phyloP scores from a whole-genome alignment of 768 basidiomycete species.

The Lyophyllum atratum region DNA sequence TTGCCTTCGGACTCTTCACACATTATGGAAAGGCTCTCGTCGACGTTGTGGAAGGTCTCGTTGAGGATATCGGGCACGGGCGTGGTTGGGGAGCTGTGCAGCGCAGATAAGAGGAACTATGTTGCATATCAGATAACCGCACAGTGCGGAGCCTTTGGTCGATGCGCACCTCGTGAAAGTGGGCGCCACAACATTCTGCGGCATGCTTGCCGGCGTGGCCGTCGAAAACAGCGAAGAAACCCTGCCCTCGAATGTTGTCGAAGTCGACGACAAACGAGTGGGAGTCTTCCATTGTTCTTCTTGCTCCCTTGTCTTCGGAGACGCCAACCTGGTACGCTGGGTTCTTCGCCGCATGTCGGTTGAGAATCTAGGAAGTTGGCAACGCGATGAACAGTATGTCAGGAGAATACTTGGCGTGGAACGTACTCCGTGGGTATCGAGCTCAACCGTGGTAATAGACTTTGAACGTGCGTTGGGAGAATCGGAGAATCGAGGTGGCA shows the following conservation, averaged over 20 bases:
- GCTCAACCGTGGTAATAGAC: conserved; percentile 75
- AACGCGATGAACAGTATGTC: background rate
- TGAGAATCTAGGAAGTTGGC: conserved; percentile 53
- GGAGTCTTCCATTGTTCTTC: conserved; percentile 96
- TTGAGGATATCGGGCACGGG: conserved; percentile 89
- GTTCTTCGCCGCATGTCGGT: conserved; percentile 72
- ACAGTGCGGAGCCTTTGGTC: background rate
- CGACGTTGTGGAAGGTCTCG: conserved; percentile 92
- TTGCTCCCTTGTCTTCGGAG: conserved; percentile 84
- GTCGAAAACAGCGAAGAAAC: conserved; percentile 98
- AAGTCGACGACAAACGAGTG: conserved; percentile 97
- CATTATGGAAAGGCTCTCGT: conserved; percentile 77
- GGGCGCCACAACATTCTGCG: conserved; percentile 96
- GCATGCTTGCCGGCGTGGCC: conserved; percentile 99
- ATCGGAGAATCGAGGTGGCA: conserved; percentile 48
- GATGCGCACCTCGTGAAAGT: conserved; percentile 84
- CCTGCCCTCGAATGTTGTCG: conserved; percentile 88
- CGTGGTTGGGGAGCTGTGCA: conserved; percentile 57
- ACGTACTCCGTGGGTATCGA: conserved; percentile 78
- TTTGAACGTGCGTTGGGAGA: conserved; percentile 81
- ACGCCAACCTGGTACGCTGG: conserved; percentile 69
- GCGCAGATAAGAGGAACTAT: conserved; percentile 61
- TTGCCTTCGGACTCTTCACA: conserved; percentile 88
- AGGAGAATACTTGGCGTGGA: background rate
- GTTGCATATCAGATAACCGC: background rate